These are phyloP conservation scores for Piloderma croceum DNA, from an alignment of 768 basidiomycete species.

Conservation along the genomic window DNA sequence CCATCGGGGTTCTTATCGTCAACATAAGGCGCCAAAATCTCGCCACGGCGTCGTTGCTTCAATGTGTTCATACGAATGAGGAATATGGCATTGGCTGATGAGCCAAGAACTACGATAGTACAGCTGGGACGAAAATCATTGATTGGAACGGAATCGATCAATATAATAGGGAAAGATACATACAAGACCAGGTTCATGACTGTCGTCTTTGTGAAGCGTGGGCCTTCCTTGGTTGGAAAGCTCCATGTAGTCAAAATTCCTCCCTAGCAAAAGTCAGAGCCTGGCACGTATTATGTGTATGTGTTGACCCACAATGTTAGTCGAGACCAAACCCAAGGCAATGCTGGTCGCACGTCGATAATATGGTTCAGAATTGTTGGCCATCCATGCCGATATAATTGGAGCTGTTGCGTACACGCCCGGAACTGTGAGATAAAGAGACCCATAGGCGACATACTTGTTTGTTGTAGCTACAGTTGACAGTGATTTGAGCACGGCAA, in stretches of 20 bases:
- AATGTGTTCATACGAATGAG: constrained; percentile 15
- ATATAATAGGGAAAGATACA: constrained; percentile 14
- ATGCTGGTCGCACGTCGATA: constrained; percentile 52
- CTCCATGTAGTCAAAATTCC: constrained; percentile 37
- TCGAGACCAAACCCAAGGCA: constrained; percentile 52
- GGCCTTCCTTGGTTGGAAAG: constrained; percentile 34
- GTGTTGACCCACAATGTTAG: too few species aligned
- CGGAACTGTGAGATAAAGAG: constrained; percentile 49
- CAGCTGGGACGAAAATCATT: background rate
- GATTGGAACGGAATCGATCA: too few species aligned
- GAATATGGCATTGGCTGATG: constrained; percentile 22
- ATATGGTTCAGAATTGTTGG: constrained; percentile 57
- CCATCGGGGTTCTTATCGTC: constrained; percentile 24
- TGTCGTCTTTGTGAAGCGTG: constrained; percentile 30
- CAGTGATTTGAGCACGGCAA: background rate
- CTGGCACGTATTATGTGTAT: too few species aligned
- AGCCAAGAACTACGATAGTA: constrained; percentile 12
- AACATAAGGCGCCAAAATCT: constrained; percentile 26
- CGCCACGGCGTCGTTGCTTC: constrained; percentile 27
- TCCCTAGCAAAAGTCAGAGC: too few species aligned
- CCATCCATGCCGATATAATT: constrained; percentile 50
- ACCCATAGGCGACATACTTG: constrained; percentile 43
- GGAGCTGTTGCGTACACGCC: constrained; percentile 52
- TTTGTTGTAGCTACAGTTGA: constrained; percentile 23
- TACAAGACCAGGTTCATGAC: constrained; percentile 34